Evolutionary conservation across 2,329 filamentous ascomycete genomes (phyloP).

Genomic region (Lachnellula willkommii): DNA sequence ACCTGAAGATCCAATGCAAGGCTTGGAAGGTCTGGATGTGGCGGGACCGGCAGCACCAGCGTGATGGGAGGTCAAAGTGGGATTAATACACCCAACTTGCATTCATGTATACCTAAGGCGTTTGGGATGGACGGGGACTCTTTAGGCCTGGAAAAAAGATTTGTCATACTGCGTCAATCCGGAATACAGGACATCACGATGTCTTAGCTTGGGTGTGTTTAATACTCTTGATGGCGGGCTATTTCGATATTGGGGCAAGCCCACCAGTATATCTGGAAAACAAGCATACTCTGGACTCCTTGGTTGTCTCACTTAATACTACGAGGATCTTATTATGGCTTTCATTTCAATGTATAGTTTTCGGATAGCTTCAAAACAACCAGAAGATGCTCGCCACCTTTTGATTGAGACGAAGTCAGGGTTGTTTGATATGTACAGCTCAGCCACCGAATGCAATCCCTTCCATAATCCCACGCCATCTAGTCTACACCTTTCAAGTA

Average conservation of each 20-base stretch:
- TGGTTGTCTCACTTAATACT: too few relatives aligned
- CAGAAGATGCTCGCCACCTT: constrained; percentile 2
- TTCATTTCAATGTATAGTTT: too few relatives aligned
- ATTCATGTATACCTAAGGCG: constrained; percentile 17
- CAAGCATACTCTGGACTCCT: too few relatives aligned
- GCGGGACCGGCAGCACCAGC: constrained; percentile 75
- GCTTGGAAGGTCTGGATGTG: constrained; percentile 85
- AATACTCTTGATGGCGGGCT: too few relatives aligned
- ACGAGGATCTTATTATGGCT: too few relatives aligned
- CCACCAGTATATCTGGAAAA: too few relatives aligned
- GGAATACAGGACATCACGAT: background rate
- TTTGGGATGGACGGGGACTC: constrained; percentile 2
- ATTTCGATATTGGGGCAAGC: too few relatives aligned
- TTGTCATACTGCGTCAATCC: background rate
- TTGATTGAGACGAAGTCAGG: constrained; percentile 21
- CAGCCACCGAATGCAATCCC: constrained; percentile 1
- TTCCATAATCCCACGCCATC: background rate
- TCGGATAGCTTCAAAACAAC: too few relatives aligned
- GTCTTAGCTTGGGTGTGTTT: background rate
- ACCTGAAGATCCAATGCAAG: constrained; percentile 87
- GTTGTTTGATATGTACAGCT: constrained; percentile 22
- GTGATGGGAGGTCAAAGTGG: constrained; percentile 37
- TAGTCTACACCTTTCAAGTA: background rate
- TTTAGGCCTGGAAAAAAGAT: background rate
- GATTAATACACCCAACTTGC: background rate